phyloP scores from a whole-genome alignment of 805 yeast species.

The Wickerhamiella spandovensis region DNA sequence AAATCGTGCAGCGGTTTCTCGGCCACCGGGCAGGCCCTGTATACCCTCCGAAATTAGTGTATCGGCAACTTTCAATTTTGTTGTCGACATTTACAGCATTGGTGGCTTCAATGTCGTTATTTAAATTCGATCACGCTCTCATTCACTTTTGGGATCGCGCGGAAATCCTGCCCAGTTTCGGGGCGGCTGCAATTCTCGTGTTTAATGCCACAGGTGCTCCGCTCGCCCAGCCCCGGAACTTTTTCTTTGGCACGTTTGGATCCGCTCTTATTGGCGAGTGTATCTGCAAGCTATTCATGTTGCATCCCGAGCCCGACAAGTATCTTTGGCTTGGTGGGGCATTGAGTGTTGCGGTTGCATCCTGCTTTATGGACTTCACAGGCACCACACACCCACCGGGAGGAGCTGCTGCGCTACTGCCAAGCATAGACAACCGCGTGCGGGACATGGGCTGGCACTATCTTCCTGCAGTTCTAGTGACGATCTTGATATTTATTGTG shows the following conservation, averaged over 20 bases:
- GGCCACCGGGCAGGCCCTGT: slow-evolving; percentile 14
- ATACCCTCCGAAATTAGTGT: slow-evolving; percentile 5
- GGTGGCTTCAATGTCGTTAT: slow-evolving; percentile 16
- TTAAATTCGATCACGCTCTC: slow-evolving; percentile 12
- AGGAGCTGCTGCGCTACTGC: slow-evolving; percentile 55
- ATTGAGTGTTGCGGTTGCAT: slow-evolving; percentile 39
- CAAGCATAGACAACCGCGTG: slow-evolving; percentile 34
- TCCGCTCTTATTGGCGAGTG: slow-evolving; percentile 42
- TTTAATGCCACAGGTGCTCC: slow-evolving; percentile 46
- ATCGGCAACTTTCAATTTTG: slow-evolving; percentile 11
- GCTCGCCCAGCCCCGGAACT: slow-evolving; percentile 50
- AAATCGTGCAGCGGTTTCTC: slow-evolving; percentile 11
- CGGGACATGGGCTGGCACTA: slow-evolving; percentile 53
- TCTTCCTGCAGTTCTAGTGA: slow-evolving; percentile 40
- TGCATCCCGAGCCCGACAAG: slow-evolving; percentile 31
- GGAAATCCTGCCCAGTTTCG: slow-evolving; percentile 28
- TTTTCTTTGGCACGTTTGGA: slow-evolving; percentile 42
- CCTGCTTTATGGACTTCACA: slow-evolving; percentile 38
- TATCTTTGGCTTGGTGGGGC: slow-evolving; percentile 49
- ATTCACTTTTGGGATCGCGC: slow-evolving; percentile 17
- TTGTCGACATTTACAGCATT: slow-evolving; percentile 21
- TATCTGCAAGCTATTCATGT: slow-evolving; percentile 39
- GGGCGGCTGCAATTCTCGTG: slow-evolving; percentile 48
- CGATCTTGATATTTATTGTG: slow-evolving; percentile 34
- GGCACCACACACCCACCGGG: slow-evolving; percentile 60